Base-by-base conservation (phyloP, 768 basidiomycete species). In the Termitomyces sp. region DNA sequence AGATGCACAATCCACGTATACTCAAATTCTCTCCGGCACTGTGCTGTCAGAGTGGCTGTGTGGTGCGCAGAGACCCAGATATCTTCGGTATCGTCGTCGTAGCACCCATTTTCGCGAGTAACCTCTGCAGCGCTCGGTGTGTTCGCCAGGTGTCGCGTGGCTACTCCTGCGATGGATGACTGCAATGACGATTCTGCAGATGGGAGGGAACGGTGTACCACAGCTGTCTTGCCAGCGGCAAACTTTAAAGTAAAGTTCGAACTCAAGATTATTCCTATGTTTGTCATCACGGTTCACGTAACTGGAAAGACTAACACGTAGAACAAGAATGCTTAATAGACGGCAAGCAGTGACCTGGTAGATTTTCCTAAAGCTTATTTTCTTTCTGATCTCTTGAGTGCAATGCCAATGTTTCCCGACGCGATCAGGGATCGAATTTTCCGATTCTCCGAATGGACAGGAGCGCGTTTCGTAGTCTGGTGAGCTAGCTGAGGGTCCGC, bases 151-250 rank as follows among this genome's bases (percentile, higher is more conserved):
- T 47, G 56, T 61, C 59, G 63, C 54, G 54, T 54, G 68, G 54
- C 74, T 75, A 73, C 75, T 85, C 82, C 79, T 86, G 85, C 85
- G 85, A 86, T 86, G 84, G 85, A 86, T 85, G 84, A 86, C 84
- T 86, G 82, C 84, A 81, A 79, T 77, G 77, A 74, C 73, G 82
- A 77, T 82, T 73, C 75, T 71, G 45, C 62, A 63, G 68, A 63
- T 62, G 58, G 49, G 44, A 42, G 43, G 57, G 48, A 44, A 56
- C 32, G 45, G 55, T 59, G 49, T 51, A 37, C 50, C 54, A 55
- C 57, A 5, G 48, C 34, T 55, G 19, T 68, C 69, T 25, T 66
- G 16, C 62, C 77, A 3, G 43, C 43, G 25, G 43, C 12, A 55
- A 46, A 55, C 35, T 74, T 0, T 69, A 79, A 21, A 55, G 57